Percentiles rank a stretch among this genome's conserved stretches.
Evolutionary conservation across 768 basidiomycete genomes (phyloP).

Genomic region (Mycena galericulata): DNA sequence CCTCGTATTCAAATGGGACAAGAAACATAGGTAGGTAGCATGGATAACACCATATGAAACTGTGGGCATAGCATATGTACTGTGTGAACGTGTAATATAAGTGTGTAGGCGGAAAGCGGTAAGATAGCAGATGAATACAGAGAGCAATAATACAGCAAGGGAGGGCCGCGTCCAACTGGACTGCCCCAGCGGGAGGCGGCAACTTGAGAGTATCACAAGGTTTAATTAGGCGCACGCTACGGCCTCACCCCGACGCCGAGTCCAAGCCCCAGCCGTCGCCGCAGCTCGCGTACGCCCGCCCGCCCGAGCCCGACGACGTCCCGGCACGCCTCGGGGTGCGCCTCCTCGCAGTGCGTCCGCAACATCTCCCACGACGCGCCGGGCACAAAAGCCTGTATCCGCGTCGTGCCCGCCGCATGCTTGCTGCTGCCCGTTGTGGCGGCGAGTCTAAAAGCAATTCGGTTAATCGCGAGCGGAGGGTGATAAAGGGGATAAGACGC

Average conservation of each 20-base stretch:
- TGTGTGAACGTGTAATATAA: too few relatives aligned
- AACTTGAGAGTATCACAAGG: not conserved
- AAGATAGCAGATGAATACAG: too few relatives aligned
- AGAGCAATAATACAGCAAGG: too few relatives aligned
- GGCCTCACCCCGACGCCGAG: not conserved
- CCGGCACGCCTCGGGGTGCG: slow-evolving; percentile 50
- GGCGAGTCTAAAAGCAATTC: slow-evolving; percentile 20
- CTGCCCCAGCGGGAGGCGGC: too few relatives aligned
- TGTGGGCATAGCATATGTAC: too few relatives aligned
- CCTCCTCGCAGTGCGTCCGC: slow-evolving; percentile 46
- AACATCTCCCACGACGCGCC: slow-evolving; percentile 51
- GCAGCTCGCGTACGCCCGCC: slow-evolving; percentile 49
- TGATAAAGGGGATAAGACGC: slow-evolving; percentile 31
- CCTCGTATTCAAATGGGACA: too few relatives aligned
- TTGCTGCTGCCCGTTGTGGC: slow-evolving; percentile 7
- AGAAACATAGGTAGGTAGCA: too few relatives aligned
- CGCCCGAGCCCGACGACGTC: slow-evolving; percentile 50
- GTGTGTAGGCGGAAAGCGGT: too few relatives aligned
- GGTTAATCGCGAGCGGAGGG: not conserved
- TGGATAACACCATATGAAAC: too few relatives aligned
- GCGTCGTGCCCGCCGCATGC: not conserved
- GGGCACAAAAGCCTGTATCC: slow-evolving; percentile 43
- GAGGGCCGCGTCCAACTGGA: too few relatives aligned
- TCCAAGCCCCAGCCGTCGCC: slow-evolving; percentile 41
- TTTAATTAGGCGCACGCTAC: too few relatives aligned